Conservation (phyloP, 352 stramenopile species). For the Plasmopara muralis region DNA sequence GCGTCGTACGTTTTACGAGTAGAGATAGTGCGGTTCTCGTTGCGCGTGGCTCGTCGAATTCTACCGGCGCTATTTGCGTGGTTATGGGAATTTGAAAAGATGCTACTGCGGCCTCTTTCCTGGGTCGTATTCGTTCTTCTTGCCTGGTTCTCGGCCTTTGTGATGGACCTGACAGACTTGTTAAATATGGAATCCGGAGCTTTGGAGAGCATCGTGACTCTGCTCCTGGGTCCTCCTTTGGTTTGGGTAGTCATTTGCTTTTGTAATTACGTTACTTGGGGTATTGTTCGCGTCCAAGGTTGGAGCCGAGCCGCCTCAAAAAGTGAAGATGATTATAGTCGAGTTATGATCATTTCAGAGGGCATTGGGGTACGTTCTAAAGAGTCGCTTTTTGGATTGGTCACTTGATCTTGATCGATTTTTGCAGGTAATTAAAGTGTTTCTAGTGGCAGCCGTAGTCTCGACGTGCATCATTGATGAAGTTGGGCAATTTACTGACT, state of each 20-base stretch:
- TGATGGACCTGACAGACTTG: conserved; percentile 53
- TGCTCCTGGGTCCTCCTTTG: conserved; percentile 65
- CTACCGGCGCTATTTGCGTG: conserved; percentile 54
- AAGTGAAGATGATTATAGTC: conserved; percentile 79
- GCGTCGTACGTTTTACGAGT: conserved; percentile 66
- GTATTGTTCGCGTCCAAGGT: conserved; percentile 74
- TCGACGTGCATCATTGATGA: conserved; percentile 83
- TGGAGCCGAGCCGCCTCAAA: conserved; percentile 63
- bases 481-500: conserved; percentile 69
- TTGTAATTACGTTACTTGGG: conserved; percentile 81
- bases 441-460: conserved; percentile 74
- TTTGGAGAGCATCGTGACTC: conserved; percentile 44
- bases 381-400: neutral
- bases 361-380: conserved; percentile 48
- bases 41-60: conserved; percentile 56
- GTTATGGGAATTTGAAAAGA: conserved; percentile 84
- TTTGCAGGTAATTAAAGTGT: conserved; percentile 66
- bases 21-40: conserved; percentile 68
- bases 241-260: conserved; percentile 77
- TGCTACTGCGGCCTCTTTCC: conserved; percentile 59
- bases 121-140: conserved; percentile 81
- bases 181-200: conserved; percentile 36
- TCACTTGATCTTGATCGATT: conserved; percentile 1
- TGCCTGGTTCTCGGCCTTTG: conserved; percentile 54
- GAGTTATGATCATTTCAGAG: conserved; percentile 84